Percentiles rank a stretch among this genome's conserved stretches.
Conservation (phyloP, 495 filamentous ascomycete species). For the Neurospora cerealis region DNA sequence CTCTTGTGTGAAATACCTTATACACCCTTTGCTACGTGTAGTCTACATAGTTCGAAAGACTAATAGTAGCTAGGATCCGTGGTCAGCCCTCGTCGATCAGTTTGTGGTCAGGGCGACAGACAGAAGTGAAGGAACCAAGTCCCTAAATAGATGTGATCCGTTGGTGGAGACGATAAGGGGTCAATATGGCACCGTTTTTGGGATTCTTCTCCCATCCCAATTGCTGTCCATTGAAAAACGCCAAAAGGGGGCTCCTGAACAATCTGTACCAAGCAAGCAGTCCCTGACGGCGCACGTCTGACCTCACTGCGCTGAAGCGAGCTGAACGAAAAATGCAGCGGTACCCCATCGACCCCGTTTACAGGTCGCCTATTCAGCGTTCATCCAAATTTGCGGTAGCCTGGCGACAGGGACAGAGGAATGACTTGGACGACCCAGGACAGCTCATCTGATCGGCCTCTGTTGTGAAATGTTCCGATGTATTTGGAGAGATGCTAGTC, state of each 20-base stretch:
- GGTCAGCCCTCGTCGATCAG: neutral
- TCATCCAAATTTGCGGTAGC: slow-evolving; percentile 9
- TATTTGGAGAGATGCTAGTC: neutral
- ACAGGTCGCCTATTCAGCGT: slow-evolving; percentile 4
- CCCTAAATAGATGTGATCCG: neutral
- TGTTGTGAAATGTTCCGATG: neutral
- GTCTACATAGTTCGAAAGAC: neutral
- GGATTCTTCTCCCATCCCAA: neutral
- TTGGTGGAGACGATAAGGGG: neutral
- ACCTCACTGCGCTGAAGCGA: slow-evolving; percentile 20
- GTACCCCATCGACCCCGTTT: neutral
- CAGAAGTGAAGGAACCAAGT: neutral
- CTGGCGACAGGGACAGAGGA: neutral
- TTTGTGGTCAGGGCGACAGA: neutral
- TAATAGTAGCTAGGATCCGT: neutral
- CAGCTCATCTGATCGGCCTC: neutral
- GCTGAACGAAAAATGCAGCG: neutral
- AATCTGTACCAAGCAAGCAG: neutral
- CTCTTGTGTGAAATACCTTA: neutral
- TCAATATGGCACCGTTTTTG: neutral
- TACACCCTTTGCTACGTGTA: neutral
- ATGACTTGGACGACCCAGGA: neutral
- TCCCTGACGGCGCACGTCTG: slow-evolving; percentile 9
- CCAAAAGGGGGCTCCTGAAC: neutral
- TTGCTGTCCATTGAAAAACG: neutral